A percentile compares a stretch with the other conserved stretches of the same genome.
phyloP scores from a whole-genome alignment of 2,329 filamentous ascomycete species.

The Microcyclosporella mali region DNA sequence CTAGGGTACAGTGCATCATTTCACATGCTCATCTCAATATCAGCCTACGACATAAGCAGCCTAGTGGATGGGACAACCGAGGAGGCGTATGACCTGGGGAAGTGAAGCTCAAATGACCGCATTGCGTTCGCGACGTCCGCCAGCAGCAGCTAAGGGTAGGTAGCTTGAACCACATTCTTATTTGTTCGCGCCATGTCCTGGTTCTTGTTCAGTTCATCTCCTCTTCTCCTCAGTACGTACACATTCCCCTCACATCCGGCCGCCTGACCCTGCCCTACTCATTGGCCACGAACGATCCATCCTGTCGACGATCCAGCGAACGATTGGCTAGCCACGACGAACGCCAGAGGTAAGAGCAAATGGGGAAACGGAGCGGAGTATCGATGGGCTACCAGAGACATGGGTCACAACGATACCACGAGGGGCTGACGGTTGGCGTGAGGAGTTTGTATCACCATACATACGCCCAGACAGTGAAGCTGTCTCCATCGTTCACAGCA shows the following conservation, averaged over 20 bases:
- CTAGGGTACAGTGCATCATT: no score
- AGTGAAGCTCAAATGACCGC: no score
- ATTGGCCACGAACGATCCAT: neutral
- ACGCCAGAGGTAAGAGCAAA: neutral
- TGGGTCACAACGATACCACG: neutral
- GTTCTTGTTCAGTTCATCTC: conserved; percentile 1
- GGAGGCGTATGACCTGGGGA: no score
- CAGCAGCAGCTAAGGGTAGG: no score
- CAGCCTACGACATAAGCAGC: no score
- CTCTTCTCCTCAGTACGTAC: conserved; percentile 9
- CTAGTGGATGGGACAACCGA: no score
- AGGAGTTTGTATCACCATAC: neutral
- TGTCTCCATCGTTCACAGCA: conserved; percentile 1
- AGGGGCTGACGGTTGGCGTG: no score
- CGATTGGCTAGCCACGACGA: neutral
- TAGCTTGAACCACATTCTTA: no score
- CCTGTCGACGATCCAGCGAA: no score
- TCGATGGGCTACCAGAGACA: neutral
- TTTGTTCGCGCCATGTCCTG: conserved; percentile 4
- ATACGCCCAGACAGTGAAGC: neutral
- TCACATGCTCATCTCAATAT: no score
- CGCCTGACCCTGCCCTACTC: neutral
- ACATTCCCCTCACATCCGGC: conserved; percentile 5
- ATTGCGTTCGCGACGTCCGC: no score
- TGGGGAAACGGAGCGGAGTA: neutral